Evolutionary conservation across 495 filamentous ascomycete genomes (phyloP).

Genomic region (Aspergillus haitiensis): DNA sequence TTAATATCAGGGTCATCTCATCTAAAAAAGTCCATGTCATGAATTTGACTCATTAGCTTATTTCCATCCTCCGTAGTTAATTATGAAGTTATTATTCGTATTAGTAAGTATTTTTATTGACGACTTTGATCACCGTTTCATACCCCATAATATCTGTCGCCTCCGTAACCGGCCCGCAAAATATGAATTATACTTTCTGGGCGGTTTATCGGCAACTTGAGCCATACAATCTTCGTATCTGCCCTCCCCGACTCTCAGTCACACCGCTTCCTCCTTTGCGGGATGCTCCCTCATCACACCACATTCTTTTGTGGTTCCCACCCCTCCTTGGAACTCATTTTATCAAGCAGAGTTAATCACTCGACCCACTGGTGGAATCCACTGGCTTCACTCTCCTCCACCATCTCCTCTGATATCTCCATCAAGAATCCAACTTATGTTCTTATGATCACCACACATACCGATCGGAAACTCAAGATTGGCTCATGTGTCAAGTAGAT

Average conservation of each 20-base stretch:
- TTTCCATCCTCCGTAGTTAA: background rate
- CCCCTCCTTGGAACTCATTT: conserved; percentile 18
- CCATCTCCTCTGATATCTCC: background rate
- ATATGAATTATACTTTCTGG: background rate
- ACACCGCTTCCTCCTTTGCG: conserved; percentile 24
- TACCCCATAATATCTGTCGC: background rate
- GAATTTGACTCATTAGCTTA: no score
- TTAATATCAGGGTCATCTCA: no score
- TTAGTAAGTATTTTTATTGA: background rate
- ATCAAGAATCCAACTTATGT: conserved; percentile 18
- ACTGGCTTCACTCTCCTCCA: conserved; percentile 13
- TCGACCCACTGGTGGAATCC: conserved; percentile 25
- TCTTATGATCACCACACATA: conserved; percentile 23
- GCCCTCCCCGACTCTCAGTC: conserved; percentile 19
- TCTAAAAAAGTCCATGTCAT: no score
- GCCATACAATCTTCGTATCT: conserved; percentile 2
- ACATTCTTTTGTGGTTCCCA: conserved; percentile 20
- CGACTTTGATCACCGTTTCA: background rate
- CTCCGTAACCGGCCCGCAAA: conserved; percentile 1
- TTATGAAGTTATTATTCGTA: background rate
- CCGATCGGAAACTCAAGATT: conserved; percentile 16
- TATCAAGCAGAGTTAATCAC: conserved; percentile 21
- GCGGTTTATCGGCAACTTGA: background rate
- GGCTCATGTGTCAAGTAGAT: conserved; percentile 15
- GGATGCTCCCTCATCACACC: conserved; percentile 23